Conservation (phyloP, 805 yeast species). For the Schwanniomyces pseudopolymorphus region DNA sequence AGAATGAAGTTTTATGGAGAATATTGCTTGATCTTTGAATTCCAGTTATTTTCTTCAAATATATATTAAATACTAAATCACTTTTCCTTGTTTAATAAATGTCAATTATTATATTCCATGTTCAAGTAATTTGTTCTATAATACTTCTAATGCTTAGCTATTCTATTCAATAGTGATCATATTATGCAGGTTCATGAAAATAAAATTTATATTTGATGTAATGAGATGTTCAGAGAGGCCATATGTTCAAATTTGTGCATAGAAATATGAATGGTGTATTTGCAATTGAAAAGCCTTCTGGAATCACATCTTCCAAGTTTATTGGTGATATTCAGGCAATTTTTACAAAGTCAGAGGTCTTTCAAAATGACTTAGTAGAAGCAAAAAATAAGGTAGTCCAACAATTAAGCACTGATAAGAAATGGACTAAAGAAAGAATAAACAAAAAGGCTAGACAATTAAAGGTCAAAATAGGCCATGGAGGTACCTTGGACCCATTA, state of each 20-base stretch:
- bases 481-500: conserved; percentile 93
- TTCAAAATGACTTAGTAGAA: conserved; percentile 52
- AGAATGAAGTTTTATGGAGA: too few species aligned
- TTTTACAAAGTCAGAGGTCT: conserved; percentile 59
- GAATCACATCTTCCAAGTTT: conserved; percentile 76
- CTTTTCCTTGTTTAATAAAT: too few species aligned
- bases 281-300: conserved; percentile 88
- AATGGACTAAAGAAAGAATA: conserved; percentile 46
- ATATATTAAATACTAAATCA: too few species aligned
- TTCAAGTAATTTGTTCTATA: too few species aligned
- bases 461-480: conserved; percentile 92
- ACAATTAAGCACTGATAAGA: conserved; percentile 37
- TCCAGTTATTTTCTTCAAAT: too few species aligned
- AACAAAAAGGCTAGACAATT: conserved; percentile 51
- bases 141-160: too few species aligned
- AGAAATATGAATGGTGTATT: conserved; percentile 81
- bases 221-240: neutral
- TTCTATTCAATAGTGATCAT: too few species aligned
- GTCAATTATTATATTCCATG: too few species aligned
- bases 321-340: conserved; percentile 63
- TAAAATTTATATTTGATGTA: neutral
- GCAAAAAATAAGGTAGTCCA: conserved; percentile 46
- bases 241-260: conserved; percentile 9
- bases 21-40: too few species aligned
- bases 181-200: neutral